These are phyloP conservation scores for Silene noctiflora DNA, from an alignment of 179 eudicot species.

Conservation along the genomic window DNA sequence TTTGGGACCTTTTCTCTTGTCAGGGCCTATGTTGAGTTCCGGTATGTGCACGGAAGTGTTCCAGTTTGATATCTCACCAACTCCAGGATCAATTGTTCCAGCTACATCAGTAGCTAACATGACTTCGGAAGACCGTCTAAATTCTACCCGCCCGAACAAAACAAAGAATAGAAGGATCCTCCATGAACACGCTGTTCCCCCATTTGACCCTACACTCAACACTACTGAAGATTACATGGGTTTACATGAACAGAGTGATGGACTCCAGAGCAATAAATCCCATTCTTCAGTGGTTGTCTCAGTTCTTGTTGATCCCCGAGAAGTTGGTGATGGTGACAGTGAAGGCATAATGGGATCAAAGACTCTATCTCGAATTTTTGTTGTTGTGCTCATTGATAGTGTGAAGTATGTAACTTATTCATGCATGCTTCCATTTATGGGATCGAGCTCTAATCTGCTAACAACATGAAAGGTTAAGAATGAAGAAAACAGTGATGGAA, in stretches of 20 bases:
- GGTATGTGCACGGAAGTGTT: conserved; percentile 97
- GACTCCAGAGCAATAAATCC: conserved; percentile 43
- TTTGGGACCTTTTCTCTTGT: not conserved
- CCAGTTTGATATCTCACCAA: conserved; percentile 75
- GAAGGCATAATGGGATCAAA: conserved; percentile 67
- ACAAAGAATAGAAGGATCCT: conserved; percentile 76
- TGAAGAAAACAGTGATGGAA: conserved; percentile 23
- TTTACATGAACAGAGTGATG: conserved; percentile 35
- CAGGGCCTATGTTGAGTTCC: conserved; percentile 91
- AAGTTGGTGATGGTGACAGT: conserved; percentile 60
- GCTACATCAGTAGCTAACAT: conserved; percentile 48
- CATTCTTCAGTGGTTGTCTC: conserved; percentile 83
- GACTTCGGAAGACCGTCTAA: conserved; percentile 37
- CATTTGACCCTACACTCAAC: conserved; percentile 42
- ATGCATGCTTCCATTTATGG: conserved; percentile 81
- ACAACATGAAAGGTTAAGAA: conserved; percentile 35
- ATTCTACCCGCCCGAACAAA: conserved; percentile 40
- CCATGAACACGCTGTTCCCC: conserved; percentile 52
- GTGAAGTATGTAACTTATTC: conserved; percentile 95
- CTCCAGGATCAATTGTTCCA: conserved; percentile 70
- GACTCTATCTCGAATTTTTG: conserved; percentile 74
- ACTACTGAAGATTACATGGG: conserved; percentile 33
- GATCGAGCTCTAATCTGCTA: conserved; percentile 58
- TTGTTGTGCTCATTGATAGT: conserved; percentile 84
- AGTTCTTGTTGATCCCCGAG: conserved; percentile 89